Evolutionary conservation across 2,329 filamentous ascomycete genomes (phyloP).

Genomic region (Colletotrichum acutatum): DNA sequence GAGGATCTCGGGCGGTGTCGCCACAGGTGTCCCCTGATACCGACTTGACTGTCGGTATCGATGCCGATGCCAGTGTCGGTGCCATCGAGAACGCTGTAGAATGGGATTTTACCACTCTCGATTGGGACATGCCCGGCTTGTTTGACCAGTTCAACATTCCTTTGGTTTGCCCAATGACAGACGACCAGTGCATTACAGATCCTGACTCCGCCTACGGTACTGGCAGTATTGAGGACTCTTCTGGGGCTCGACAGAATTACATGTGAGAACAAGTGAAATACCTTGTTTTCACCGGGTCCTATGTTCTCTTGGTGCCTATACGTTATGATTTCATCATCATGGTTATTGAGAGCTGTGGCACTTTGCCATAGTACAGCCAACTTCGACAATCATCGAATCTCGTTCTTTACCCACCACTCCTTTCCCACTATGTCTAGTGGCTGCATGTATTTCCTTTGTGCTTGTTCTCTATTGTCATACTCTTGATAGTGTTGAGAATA

Average conservation of each 20-base stretch:
- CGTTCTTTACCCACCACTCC: neutral
- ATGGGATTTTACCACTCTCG: too few species aligned
- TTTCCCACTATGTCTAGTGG: neutral
- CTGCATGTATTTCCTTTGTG: neutral
- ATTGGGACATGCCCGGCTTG: too few species aligned
- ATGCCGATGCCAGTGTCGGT: neutral
- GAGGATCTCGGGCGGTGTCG: neutral
- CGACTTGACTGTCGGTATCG: neutral
- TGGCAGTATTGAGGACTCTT: neutral
- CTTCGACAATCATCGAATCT: neutral
- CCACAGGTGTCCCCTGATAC: neutral
- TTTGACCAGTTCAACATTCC: neutral
- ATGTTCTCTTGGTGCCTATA: neutral
- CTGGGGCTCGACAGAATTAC: slow-evolving; percentile 45
- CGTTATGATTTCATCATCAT: neutral
- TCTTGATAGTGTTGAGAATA: neutral
- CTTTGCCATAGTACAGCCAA: neutral
- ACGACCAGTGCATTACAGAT: neutral
- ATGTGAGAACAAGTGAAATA: slow-evolving; percentile 65
- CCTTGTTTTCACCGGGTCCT: neutral
- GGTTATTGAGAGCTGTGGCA: neutral
- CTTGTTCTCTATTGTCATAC: neutral
- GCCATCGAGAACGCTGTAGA: neutral
- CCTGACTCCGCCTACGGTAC: neutral
- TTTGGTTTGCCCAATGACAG: neutral